Evolutionary conservation across 2,329 filamentous ascomycete genomes (phyloP), one percentile per base, ranked within the genome.

Genomic region (Clonostachys rosea): DNA sequence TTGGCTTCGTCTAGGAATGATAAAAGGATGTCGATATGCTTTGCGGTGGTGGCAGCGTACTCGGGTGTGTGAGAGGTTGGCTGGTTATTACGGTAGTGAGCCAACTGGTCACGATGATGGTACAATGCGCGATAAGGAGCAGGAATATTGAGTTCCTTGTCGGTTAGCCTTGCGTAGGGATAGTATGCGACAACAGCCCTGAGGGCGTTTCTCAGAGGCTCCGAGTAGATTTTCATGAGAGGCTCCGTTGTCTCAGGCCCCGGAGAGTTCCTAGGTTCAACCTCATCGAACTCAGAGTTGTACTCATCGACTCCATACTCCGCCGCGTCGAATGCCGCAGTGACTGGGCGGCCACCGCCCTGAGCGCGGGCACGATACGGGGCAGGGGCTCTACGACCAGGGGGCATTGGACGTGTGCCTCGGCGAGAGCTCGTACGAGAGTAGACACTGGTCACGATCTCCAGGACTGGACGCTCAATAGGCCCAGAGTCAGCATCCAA

Each of bases 101-200:
- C 62, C 9, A 80, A 64, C 18, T 70, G 71, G 4, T 59, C 54
- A 12, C 64, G 64, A 52, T 76, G 70, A 49, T 78, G 75, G 41
- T 72, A 63, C 13, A 80, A 62, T n/a, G 74, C 59, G 6, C 60
- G 59, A 53, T 76, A 79, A 3, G 76, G 77, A 5, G 68, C 66
- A 16, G 62, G 61, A 50, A 78, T 63, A 24, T 54, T 57, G 46
- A 73, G 59, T n/a, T 47, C 56, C 7, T 66, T 62, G 39, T 56
- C 66, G 1, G 62, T 55, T 43, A 73, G 63, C 40, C 59, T 61
- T 48, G 67, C 61, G 37, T 64, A 61, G 5, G 73, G 73, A 51
- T 76, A 77, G 52, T 76, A 78, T 20, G 59, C 62, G 7, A 79
- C 65, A 6, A 77, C 67, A 12, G 74, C 72, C 30, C 61, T 63